Conservation (phyloP, 345 rosid genomes). For the Citrus maxima region DNA sequence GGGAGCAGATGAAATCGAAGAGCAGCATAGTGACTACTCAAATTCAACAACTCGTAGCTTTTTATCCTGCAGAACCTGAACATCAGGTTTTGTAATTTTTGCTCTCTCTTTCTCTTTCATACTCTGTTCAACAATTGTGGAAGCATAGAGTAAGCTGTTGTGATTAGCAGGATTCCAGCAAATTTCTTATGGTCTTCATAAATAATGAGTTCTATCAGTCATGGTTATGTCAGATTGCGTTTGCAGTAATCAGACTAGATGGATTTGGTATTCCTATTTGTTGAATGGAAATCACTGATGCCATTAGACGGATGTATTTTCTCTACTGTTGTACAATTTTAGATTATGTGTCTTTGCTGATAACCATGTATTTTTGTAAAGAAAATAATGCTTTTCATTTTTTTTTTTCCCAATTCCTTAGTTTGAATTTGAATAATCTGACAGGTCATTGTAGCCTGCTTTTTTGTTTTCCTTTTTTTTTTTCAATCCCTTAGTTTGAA, state of each 20-base stretch:
- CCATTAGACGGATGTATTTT: neutral
- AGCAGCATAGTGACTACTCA: slow-evolving; percentile 80
- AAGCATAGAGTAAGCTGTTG: neutral
- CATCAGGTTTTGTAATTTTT: slow-evolving; percentile 59
- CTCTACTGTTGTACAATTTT: neutral
- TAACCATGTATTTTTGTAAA: neutral
- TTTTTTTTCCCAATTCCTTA: too few relatives aligned
- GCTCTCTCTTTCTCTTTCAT: neutral
- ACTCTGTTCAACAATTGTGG: neutral
- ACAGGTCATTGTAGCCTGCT: neutral
- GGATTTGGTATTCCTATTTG: neutral
- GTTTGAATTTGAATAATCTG: neutral
- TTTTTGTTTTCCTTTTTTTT: too few relatives aligned
- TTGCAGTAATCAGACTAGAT: neutral
- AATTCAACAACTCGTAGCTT: slow-evolving; percentile 57
- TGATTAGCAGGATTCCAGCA: neutral
- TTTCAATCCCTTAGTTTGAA: neutral
- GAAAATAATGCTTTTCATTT: neutral
- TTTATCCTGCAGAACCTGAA: slow-evolving; percentile 88
- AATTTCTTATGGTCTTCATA: neutral
- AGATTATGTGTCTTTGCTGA: neutral
- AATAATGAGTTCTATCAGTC: neutral
- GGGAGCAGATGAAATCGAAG: slow-evolving; percentile 71
- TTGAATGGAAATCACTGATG: neutral
- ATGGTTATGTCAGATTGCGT: neutral